Conservation (phyloP, 805 yeast genomes). For the Nadsonia fulvescens region DNA sequence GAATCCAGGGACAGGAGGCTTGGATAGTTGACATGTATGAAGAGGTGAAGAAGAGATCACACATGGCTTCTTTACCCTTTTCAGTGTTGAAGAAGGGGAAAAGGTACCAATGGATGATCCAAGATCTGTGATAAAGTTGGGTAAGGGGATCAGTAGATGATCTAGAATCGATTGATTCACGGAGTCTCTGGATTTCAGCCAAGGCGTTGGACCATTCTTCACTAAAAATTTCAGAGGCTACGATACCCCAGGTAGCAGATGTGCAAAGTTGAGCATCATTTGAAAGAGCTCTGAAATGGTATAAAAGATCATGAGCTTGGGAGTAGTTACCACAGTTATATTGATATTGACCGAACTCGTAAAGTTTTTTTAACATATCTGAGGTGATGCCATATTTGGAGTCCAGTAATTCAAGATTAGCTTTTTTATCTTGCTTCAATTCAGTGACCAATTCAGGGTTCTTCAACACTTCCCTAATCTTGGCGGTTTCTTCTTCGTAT, state of each 20-base stretch:
- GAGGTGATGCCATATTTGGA: constrained; percentile 24
- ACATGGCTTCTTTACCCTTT: constrained; percentile 33
- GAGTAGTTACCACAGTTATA: constrained; percentile 46
- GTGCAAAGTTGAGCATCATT: constrained; percentile 30
- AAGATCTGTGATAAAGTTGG: constrained; percentile 45
- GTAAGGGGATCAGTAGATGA: constrained; percentile 33
- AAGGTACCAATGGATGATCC: constrained; percentile 54
- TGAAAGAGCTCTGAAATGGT: constrained; percentile 38
- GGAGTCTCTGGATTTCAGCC: constrained; percentile 34
- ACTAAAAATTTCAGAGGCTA: constrained; percentile 41
- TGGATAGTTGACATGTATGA: constrained; percentile 49
- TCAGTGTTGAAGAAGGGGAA: constrained; percentile 41
- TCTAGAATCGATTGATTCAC: constrained; percentile 42
- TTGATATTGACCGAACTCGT: constrained; percentile 43
- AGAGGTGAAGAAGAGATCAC: constrained; percentile 40
- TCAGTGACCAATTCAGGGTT: constrained; percentile 33
- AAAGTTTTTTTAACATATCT: constrained; percentile 31
- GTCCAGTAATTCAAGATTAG: constrained; percentile 30
- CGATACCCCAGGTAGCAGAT: constrained; percentile 51
- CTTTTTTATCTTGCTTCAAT: constrained; percentile 36
- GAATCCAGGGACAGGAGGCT: constrained; percentile 55
- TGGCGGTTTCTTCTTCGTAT: constrained; percentile 25
- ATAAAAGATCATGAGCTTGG: constrained; percentile 38
- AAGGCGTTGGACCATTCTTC: constrained; percentile 34
- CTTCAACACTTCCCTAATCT: constrained; percentile 28